A percentile compares a stretch with the other conserved stretches of the same genome.
These are phyloP conservation scores for Filosporella fistucella DNA, from an alignment of 495 filamentous ascomycete genomes.

Conservation along the genomic window DNA sequence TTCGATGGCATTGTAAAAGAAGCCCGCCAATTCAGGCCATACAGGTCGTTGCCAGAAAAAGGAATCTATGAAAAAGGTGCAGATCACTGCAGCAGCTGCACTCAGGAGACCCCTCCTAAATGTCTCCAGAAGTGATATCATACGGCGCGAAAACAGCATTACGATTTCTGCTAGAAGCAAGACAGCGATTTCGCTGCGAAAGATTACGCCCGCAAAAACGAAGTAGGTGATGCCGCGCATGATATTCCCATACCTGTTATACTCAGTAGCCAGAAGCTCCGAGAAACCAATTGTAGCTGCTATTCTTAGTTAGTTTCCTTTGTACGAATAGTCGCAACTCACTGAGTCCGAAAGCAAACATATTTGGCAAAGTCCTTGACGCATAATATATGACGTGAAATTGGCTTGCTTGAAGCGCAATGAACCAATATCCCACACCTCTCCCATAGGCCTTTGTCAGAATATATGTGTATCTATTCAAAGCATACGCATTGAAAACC, in stretches of 20 bases:
- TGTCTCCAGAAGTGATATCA: constrained; percentile 54
- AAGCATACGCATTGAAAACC: constrained; percentile 64
- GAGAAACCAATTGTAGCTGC: constrained; percentile 62
- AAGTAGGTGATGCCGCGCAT: constrained; percentile 62
- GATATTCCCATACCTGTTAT: constrained; percentile 8
- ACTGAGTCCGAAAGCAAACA: constrained; percentile 85
- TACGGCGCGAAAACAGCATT: constrained; percentile 50
- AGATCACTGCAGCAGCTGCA: constrained; percentile 51
- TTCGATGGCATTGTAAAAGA: constrained; percentile 86
- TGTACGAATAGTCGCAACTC: constrained; percentile 34
- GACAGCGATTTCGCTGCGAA: constrained; percentile 85
- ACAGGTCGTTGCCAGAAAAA: constrained; percentile 87
- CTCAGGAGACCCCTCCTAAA: constrained; percentile 66
- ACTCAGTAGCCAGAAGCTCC: constrained; percentile 70
- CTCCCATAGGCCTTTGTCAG: constrained; percentile 66
- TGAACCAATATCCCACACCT: constrained; percentile 73
- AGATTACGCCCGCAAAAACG: constrained; percentile 78
- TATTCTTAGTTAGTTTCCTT: constrained; percentile 21
- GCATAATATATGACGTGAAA: constrained; percentile 96
- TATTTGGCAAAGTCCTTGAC: constrained; percentile 88
- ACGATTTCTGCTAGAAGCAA: constrained; percentile 58
- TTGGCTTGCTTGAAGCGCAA: constrained; percentile 75
- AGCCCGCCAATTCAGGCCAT: constrained; percentile 89
- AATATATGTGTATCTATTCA: constrained; percentile 59
- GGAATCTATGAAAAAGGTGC: constrained; percentile 74